Evolutionary conservation across 1,284 basidiomycete genomes (phyloP), one percentile per base, ranked within the genome.

Genomic region (Cryptococcus deneoformans): DNA sequence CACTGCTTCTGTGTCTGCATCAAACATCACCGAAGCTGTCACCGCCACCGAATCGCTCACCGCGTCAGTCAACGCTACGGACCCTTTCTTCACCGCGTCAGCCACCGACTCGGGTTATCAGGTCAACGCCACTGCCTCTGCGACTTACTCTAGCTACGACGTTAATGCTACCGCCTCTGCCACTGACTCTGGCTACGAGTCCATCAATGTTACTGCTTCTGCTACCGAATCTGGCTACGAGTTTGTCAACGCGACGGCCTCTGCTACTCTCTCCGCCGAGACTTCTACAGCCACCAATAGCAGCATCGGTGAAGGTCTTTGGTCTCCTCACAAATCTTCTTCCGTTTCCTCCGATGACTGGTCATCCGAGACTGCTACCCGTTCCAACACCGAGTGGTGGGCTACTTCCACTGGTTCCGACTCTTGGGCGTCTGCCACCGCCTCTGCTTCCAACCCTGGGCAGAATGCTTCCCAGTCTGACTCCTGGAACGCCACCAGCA

Each of bases 221-320:
- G 47, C 50, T 46, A n/a, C 46, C 53, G 57, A 29, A n/a, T 53
- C 60, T 12, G 44, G 29, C 29, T 52, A 53, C 10, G n/a, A 47
- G 16, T 11, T n/a, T 3, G 6, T 39, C 53, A 53, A 29, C 47
- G 45, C 59, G 14, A 51, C 49, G 37, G 50, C 55, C 11, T 42
- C 56, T 52, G 59, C 54, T 43, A 56, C 58, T 37, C 56, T 53
- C n/a, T 34, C 57, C 24, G 35, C 55, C 45, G 53, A 62, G 36
- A 57, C 59, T 14, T 52, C 57, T 34, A 29, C 29, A 29, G 29
- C 29, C 29, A 53, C 44, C 38, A 58, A 58, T 44, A 55, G 44
- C 46, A 39, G 20, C 35, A 57, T 67, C 43, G 65, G 65, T 29
- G 59, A 50, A 8, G 63, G 50, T 11, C 58, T 66, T 50, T 62